These are phyloP conservation scores for Rubroboletus satanas DNA, from an alignment of 768 basidiomycete genomes.

Conservation along the genomic window DNA sequence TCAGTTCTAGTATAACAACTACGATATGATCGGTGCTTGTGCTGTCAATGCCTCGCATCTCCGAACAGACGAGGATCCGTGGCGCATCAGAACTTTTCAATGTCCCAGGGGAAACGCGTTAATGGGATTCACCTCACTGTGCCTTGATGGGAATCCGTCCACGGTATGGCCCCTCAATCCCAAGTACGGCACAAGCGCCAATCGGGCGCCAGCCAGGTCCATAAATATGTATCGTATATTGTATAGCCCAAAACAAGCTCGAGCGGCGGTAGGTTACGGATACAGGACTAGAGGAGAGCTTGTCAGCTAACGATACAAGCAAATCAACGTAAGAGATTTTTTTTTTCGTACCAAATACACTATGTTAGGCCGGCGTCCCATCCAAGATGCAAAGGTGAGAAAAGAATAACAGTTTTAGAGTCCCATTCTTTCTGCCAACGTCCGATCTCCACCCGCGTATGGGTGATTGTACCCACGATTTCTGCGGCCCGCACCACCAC, in stretches of 20 bases:
- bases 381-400: constrained; percentile 18
- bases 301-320: constrained; percentile 32
- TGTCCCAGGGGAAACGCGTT: not conserved
- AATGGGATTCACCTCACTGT: not conserved
- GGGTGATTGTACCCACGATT: constrained; percentile 35
- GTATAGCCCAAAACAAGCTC: constrained; percentile 18
- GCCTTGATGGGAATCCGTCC: not conserved
- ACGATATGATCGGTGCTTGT: not conserved
- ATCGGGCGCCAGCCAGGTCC: not conserved
- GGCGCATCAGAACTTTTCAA: not conserved
- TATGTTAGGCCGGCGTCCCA: constrained; percentile 24
- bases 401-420: constrained; percentile 40
- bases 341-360: constrained; percentile 37
- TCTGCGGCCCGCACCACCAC: constrained; percentile 37
- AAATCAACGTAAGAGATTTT: constrained; percentile 5
- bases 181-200: not conserved
- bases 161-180: not conserved
- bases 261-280: constrained; percentile 26
- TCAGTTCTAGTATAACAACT: not conserved
- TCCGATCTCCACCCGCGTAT: constrained; percentile 55
- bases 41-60: not conserved
- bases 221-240: constrained; percentile 30
- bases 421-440: constrained; percentile 83
- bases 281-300: constrained; percentile 29
- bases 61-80: constrained; percentile 2